Conservation (phyloP, 2,329 filamentous ascomycete genomes). For the Podosphaera aphanis region DNA sequence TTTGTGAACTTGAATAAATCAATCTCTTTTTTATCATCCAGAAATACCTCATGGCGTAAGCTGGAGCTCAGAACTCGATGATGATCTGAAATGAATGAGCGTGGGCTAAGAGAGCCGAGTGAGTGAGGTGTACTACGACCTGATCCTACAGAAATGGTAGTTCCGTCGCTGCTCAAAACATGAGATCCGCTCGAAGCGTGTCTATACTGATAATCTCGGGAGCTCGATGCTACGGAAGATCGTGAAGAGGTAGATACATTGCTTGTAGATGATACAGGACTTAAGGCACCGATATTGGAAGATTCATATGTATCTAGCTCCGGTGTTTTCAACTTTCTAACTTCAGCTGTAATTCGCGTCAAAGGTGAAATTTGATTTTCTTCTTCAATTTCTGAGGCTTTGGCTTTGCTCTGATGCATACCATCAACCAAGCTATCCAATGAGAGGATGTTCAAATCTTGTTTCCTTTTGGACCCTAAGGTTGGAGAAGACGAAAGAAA, state of each 20-base stretch:
- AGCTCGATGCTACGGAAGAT: slow-evolving; percentile 31
- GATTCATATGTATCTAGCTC: slow-evolving; percentile 12
- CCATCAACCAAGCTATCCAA: too few species aligned
- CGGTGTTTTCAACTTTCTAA: slow-evolving; percentile 20
- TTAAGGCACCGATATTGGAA: slow-evolving; percentile 13
- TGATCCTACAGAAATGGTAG: slow-evolving; percentile 27
- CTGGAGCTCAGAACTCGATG: slow-evolving; percentile 34
- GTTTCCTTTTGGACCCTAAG: too few species aligned
- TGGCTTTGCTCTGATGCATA: too few species aligned
- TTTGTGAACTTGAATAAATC: slow-evolving; percentile 77
- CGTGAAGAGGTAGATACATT: slow-evolving; percentile 21
- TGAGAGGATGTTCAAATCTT: too few species aligned
- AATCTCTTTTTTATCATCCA: slow-evolving; percentile 46
- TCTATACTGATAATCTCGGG: slow-evolving; percentile 17
- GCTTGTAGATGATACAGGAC: slow-evolving; percentile 16
- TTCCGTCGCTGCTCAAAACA: slow-evolving; percentile 36
- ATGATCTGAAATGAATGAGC: slow-evolving; percentile 17
- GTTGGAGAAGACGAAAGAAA: too few species aligned
- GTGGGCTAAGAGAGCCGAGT: slow-evolving; percentile 25
- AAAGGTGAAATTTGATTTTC: slow-evolving; percentile 55
- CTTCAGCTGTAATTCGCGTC: slow-evolving; percentile 50
- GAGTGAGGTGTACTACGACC: slow-evolving; percentile 29
- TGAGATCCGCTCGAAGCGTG: slow-evolving; percentile 28
- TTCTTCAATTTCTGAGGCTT: too few species aligned
- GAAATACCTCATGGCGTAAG: slow-evolving; percentile 54